phyloP scores from a whole-genome alignment of 139 green algal genomes.

The Spirogloea muscicola region DNA sequence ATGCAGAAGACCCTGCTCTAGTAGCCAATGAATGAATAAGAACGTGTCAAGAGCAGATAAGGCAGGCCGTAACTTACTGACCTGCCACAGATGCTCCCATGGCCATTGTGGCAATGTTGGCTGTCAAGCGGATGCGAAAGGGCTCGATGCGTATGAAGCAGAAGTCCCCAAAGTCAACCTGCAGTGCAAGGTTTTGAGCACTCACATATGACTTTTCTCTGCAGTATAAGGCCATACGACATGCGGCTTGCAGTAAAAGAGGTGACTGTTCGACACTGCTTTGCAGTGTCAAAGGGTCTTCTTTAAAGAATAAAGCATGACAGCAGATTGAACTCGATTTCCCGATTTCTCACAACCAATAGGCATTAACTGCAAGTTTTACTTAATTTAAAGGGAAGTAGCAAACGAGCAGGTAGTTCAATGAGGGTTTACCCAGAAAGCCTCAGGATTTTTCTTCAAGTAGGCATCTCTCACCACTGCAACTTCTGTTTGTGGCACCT shows the following conservation, averaged over 20 bases:
- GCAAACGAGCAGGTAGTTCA: too few relatives aligned
- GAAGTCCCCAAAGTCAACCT: conserved; percentile 36
- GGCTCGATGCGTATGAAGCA: conserved; percentile 19
- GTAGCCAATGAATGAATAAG: background rate
- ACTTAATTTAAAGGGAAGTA: too few relatives aligned
- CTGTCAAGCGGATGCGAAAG: conserved; percentile 18
- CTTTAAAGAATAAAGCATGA: too few relatives aligned
- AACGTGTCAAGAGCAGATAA: too few relatives aligned
- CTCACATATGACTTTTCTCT: too few relatives aligned
- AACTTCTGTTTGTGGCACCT: conserved; percentile 9
- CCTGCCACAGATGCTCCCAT: conserved; percentile 31
- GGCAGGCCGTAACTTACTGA: too few relatives aligned
- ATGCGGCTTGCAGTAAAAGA: too few relatives aligned
- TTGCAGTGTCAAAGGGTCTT: too few relatives aligned
- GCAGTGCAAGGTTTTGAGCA: too few relatives aligned
- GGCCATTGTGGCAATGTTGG: conserved; percentile 29
- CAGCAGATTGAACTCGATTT: too few relatives aligned
- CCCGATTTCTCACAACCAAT: background rate
- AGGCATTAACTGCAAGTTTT: background rate
- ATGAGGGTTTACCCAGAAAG: conserved; percentile 42
- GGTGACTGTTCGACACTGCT: too few relatives aligned
- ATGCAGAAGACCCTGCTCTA: background rate
- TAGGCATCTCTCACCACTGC: conserved; percentile 35
- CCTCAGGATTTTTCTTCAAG: conserved; percentile 33
- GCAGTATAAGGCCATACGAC: too few relatives aligned